Conservation (phyloP, 1,284 basidiomycete genomes). For the Ustanciosporium gigantosporum region DNA sequence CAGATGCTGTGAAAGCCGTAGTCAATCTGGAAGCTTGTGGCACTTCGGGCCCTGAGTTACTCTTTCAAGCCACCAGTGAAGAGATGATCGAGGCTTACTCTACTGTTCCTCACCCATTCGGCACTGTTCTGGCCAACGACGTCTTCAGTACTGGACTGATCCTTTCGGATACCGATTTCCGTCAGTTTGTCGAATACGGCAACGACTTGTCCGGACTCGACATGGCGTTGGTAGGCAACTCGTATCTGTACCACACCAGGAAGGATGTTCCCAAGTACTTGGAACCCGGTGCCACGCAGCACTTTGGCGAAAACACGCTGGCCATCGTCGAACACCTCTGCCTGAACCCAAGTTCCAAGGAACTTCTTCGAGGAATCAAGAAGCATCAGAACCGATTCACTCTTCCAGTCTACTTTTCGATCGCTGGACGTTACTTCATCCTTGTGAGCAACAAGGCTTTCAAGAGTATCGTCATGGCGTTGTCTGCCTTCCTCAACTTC, state of each 20-base stretch:
- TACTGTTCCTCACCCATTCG: conserved; percentile 83
- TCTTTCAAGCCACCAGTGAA: conserved; percentile 93
- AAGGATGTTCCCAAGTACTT: conserved; percentile 83
- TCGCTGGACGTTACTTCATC: conserved; percentile 63
- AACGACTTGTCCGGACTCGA: conserved; percentile 64
- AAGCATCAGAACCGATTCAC: conserved; percentile 62
- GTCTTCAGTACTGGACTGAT: conserved; percentile 91
- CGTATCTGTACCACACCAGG: conserved; percentile 89
- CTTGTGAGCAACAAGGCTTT: conserved; percentile 64
- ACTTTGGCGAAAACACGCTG: conserved; percentile 89
- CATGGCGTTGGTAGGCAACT: conserved; percentile 92
- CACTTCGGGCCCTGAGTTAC: conserved; percentile 80
- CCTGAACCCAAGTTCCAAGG: conserved; percentile 62
- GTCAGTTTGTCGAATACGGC: conserved; percentile 90
- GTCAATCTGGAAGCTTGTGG: conserved; percentile 95
- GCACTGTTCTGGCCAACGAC: conserved; percentile 88
- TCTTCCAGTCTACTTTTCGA: conserved; percentile 70
- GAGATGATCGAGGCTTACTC: conserved; percentile 92
- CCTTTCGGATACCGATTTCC: conserved; percentile 64
- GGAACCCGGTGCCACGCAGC: conserved; percentile 74
- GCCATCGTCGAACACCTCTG: conserved; percentile 77
- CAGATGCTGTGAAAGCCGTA: conserved; percentile 74
- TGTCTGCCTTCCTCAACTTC: conserved; percentile 56
- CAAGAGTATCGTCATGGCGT: conserved; percentile 52
- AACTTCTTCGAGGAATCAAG: conserved; percentile 45